phyloP scores from a whole-genome alignment of 2,329 filamentous ascomycete genomes.

The Exophiala sideris region DNA sequence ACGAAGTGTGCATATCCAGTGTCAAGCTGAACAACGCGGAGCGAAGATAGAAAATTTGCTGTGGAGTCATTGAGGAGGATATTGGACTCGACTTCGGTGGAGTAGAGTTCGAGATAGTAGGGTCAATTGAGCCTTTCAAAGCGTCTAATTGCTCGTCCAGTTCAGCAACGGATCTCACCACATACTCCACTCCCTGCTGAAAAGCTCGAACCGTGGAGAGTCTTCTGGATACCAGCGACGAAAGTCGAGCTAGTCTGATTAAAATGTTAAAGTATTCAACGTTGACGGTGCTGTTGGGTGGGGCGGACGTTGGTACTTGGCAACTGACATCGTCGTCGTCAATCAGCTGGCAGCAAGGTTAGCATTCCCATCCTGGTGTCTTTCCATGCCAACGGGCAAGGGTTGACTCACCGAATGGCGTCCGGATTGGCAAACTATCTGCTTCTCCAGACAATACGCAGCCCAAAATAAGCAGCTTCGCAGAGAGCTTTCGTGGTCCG shows the following conservation, averaged over 20 bases:
- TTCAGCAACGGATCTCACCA: not conserved
- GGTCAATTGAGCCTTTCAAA: not conserved
- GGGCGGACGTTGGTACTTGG: not conserved
- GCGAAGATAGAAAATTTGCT: not conserved
- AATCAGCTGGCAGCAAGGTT: not conserved
- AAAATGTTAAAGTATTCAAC: not conserved
- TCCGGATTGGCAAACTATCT: conserved; percentile 7
- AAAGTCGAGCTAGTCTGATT: conserved; percentile 1
- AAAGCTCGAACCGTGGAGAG: not conserved
- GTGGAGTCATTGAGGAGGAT: not conserved
- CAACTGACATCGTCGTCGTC: conserved; percentile 9
- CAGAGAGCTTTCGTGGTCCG: not conserved
- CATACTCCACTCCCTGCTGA: not conserved
- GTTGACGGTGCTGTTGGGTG: not conserved
- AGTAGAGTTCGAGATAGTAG: not conserved
- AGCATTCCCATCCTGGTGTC: no score
- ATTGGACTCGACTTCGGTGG: not conserved
- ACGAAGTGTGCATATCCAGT: conserved; percentile 5
- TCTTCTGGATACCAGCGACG: not conserved
- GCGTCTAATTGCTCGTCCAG: conserved; percentile 1
- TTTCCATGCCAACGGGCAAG: no score
- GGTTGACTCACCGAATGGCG: not conserved
- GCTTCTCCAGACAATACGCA: conserved; percentile 6
- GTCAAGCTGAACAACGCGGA: not conserved
- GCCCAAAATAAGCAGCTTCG: conserved; percentile 8